Evolutionary conservation across 2,329 filamentous ascomycete species (phyloP).

Genomic region (Sporothrix schenckii): DNA sequence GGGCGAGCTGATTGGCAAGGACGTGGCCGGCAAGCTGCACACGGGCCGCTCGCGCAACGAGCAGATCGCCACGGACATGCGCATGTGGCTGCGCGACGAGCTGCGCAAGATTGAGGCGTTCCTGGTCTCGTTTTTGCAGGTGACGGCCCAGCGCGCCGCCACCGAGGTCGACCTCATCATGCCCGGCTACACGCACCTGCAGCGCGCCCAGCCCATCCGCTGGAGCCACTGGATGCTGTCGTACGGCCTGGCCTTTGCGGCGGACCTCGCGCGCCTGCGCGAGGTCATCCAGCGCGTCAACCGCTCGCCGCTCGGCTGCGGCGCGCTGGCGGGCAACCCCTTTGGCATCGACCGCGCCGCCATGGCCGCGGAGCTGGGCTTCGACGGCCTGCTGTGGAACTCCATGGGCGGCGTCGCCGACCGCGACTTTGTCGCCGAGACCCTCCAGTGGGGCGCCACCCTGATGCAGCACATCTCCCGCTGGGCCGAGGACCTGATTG

Average conservation of each 20-base stretch:
- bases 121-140: conserved; percentile 69
- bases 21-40: conserved; percentile 85
- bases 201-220: conserved; percentile 76
- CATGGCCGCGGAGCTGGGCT: conserved; percentile 79
- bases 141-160: conserved; percentile 70
- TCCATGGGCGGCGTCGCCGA: conserved; percentile 75
- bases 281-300: conserved; percentile 77
- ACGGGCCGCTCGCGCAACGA: conserved; percentile 87
- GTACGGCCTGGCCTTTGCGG: conserved; percentile 70
- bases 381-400: conserved; percentile 74
- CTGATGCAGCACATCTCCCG: conserved; percentile 79
- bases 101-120: conserved; percentile 69
- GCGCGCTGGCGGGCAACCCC: conserved; percentile 78
- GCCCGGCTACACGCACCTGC: conserved; percentile 87
- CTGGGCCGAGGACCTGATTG: conserved; percentile 84
- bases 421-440: conserved; percentile 81
- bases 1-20: conserved; percentile 83
- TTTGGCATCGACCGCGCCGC: conserved; percentile 79
- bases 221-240: conserved; percentile 83
- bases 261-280: conserved; percentile 75
- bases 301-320: conserved; percentile 69
- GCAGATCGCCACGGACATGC: conserved; percentile 88
- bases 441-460: conserved; percentile 76
- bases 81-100: conserved; percentile 80
- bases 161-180: conserved; percentile 75